Percentiles rank a stretch among this genome's conserved stretches.
These are phyloP conservation scores for Arabis alpina DNA, from an alignment of 345 rosid genomes.

Conservation along the genomic window DNA sequence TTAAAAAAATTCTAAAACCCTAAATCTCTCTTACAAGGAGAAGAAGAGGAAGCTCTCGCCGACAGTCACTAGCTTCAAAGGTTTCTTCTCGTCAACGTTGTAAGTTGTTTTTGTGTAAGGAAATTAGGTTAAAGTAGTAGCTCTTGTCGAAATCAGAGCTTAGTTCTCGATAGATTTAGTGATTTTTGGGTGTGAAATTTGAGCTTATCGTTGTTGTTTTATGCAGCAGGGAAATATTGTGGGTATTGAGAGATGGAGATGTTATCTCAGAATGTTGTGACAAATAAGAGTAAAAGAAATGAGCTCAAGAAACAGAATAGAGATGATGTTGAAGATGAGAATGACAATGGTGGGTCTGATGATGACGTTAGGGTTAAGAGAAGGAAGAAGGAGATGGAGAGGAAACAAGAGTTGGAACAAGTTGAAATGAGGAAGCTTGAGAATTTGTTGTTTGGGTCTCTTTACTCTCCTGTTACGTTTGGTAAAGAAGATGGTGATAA, in stretches of 20 bases:
- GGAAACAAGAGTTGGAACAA: constrained; percentile 52
- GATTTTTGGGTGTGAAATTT: neutral
- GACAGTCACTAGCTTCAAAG: constrained; percentile 20
- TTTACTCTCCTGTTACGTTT: constrained; percentile 74
- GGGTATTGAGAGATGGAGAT: constrained; percentile 51
- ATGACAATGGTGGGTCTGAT: constrained; percentile 43
- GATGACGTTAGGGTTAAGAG: constrained; percentile 52
- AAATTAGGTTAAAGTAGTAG: neutral
- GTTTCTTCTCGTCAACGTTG: constrained; percentile 29
- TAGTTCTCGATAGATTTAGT: neutral
- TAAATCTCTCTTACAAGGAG: constrained; percentile 22
- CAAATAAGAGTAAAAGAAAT: constrained; percentile 46
- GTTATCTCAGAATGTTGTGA: constrained; percentile 66
- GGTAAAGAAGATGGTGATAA: constrained; percentile 53
- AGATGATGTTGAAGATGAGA: constrained; percentile 45
- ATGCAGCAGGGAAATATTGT: constrained; percentile 10
- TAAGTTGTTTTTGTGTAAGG: constrained; percentile 19
- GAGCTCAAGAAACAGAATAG: constrained; percentile 35
- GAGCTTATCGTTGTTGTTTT: constrained; percentile 17
- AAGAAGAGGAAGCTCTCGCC: constrained; percentile 32
- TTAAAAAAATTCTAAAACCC: constrained; percentile 37
- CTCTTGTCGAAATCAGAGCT: neutral
- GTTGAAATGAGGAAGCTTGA: constrained; percentile 78
- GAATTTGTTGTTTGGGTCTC: constrained; percentile 72
- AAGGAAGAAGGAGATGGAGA: constrained; percentile 65